Percentiles rank a stretch among this genome's conserved stretches.
These are phyloP conservation scores for Eragrostis tef DNA, from an alignment of 202 grass and related monocot genomes.

Conservation along the genomic window DNA sequence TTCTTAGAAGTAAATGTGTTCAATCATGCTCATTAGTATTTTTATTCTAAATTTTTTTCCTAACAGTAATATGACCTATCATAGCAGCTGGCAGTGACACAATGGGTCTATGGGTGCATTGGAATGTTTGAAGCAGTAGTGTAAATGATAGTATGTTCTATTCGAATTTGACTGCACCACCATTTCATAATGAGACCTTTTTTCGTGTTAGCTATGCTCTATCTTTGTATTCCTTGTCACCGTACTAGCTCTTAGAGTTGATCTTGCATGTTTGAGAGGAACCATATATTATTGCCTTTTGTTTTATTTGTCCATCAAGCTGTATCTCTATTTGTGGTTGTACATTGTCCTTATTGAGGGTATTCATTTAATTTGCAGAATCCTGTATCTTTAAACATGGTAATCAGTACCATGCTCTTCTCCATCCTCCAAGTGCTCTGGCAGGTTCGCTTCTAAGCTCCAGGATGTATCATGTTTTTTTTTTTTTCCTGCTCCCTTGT, in stretches of 20 bases:
- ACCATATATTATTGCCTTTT: not conserved
- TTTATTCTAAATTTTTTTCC: not conserved
- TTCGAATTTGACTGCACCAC: not conserved
- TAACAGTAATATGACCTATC: conserved; percentile 18
- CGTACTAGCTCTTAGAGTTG: not conserved
- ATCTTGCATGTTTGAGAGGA: conserved; percentile 14
- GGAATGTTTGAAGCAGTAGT: not conserved
- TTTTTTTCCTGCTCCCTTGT: conserved; percentile 4
- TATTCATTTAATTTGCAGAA: conserved; percentile 63
- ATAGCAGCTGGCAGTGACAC: too few relatives aligned
- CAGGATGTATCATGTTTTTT: not conserved
- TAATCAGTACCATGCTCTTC: conserved; percentile 93
- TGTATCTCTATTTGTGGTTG: not conserved
- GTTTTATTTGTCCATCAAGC: conserved; percentile 33
- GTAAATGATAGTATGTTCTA: not conserved
- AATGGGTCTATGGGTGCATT: not conserved
- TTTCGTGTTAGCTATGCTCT: not conserved
- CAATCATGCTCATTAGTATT: not conserved
- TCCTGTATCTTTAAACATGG: conserved; percentile 67
- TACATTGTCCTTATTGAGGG: conserved; percentile 22
- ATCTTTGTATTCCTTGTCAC: not conserved
- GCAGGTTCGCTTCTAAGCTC: conserved; percentile 67
- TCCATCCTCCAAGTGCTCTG: conserved; percentile 91
- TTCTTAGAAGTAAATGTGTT: not conserved
- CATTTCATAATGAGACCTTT: not conserved